Evolutionary conservation across 352 stramenopile genomes (phyloP).

Genomic region (Peronospora tabacina): DNA sequence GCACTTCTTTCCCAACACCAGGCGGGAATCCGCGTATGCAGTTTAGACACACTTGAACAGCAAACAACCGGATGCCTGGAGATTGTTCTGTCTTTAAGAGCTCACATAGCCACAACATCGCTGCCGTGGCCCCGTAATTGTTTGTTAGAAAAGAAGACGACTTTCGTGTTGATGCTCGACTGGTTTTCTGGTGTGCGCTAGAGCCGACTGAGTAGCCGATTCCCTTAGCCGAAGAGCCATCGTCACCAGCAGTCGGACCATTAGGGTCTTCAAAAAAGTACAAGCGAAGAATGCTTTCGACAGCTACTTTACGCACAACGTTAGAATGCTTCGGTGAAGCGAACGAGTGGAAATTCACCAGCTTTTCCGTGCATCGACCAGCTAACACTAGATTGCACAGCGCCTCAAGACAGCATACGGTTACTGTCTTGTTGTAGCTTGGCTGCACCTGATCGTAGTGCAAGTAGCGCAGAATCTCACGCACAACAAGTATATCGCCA

Average conservation of each 20-base stretch:
- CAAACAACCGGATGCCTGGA: conserved; percentile 63
- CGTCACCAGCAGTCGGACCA: conserved; percentile 15
- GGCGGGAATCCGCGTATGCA: conserved; percentile 74
- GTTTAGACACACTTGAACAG: conserved; percentile 73
- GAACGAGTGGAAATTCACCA: conserved; percentile 65
- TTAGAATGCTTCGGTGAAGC: conserved; percentile 64
- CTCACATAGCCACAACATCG: conserved; percentile 58
- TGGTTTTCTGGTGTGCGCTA: conserved; percentile 12
- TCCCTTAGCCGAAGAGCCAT: conserved; percentile 11
- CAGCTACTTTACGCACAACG: conserved; percentile 72
- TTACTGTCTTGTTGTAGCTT: conserved; percentile 77
- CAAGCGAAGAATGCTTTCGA: conserved; percentile 76
- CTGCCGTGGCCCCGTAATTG: conserved; percentile 58
- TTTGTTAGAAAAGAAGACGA: conserved; percentile 31
- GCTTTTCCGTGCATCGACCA: conserved; percentile 57
- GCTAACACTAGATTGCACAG: conserved; percentile 71
- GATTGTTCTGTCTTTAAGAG: conserved; percentile 60
- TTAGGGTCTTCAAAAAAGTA: conserved; percentile 77
- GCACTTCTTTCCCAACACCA: conserved; percentile 56
- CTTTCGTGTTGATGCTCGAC: conserved; percentile 7
- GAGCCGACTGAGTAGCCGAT: conserved; percentile 11
- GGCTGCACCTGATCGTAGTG: conserved; percentile 82
- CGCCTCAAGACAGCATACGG: conserved; percentile 71
- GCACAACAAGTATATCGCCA: conserved; percentile 43
- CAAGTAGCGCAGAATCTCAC: conserved; percentile 70